A percentile compares a stretch with the other conserved stretches of the same genome.
Conservation (phyloP, 2,329 filamentous ascomycete genomes). For the Colletotrichum sp. region DNA sequence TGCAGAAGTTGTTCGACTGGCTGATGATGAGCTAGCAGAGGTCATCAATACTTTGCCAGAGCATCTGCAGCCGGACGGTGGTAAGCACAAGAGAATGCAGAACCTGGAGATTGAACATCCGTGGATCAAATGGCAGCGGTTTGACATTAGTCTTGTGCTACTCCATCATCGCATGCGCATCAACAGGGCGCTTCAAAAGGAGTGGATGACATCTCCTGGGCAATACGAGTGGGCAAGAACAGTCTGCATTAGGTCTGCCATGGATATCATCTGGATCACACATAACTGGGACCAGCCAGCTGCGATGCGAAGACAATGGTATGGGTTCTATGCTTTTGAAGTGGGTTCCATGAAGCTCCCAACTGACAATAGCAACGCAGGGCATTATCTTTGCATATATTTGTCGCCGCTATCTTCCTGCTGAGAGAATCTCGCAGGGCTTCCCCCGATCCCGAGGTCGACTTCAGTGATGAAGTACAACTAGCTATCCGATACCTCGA, state of each 20-base stretch:
- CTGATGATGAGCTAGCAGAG: constrained; percentile 10
- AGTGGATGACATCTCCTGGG: background rate
- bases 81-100: background rate
- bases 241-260: constrained; percentile 1
- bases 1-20: background rate
- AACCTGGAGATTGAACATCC: background rate
- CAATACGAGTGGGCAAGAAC: constrained; percentile 3
- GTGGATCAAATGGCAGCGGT: constrained; percentile 19
- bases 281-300: constrained; percentile 14
- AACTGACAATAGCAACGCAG: background rate
- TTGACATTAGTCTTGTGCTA: constrained; percentile 18
- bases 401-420: constrained; percentile 3
- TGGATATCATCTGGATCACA: constrained; percentile 16
- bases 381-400: constrained; percentile 5
- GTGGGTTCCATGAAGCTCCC: too few relatives aligned
- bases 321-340: background rate
- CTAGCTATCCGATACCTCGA: constrained; percentile 1
- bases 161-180: constrained; percentile 16
- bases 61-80: constrained; percentile 11
- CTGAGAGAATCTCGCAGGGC: background rate
- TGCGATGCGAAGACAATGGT: constrained; percentile 12
- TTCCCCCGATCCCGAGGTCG: background rate
- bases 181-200: background rate
- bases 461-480: background rate
- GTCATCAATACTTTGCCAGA: constrained; percentile 20